Base-by-base conservation (phyloP, 306 rosid genomes). In the Myrica gale region DNA sequence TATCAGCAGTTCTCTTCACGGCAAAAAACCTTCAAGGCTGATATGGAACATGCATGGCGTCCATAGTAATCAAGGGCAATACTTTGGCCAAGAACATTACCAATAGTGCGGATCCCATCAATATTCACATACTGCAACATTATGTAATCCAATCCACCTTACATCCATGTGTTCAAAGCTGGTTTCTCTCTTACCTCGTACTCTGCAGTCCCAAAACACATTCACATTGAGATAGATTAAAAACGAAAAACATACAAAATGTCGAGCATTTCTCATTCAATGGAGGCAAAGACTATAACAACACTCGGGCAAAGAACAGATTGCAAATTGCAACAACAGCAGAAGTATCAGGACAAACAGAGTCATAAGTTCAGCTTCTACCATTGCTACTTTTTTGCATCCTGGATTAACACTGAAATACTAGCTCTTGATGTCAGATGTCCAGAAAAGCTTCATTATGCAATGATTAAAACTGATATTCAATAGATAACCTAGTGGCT, bases 61-160 rank as follows among this genome's bases (percentile, higher is more conserved):
- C 91, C 97, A 46, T 95, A 95, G 86, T 92, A 95, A 87, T 92
- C 99, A 76, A 95, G 96, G 46, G 99, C 99, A 75, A 95, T 95
- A 84, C 99, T 95, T 87, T 95, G 99, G 60, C 99, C 99, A 62
- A 95, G 91, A 78, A 92, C 97, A 58, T 97, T 92, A 56, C 99
- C 97, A 72, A 95, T 92, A 66, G 96, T 95, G 73, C 97, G 97
- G 77, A 95, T 95, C 53, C 97, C 97, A 83, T 95, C 99, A 75
- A 79, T 83, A 75, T 88, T 91, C 88, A 95, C 78, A 82, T 89
- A 89, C 87, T 95, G 99, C 82, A 95, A 83, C 92, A 89, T 92
- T 84, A 95, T 95, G 88, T 95, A 92, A 87, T 95, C 99, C 77
- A 95, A 82, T 66, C 99, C 99, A 62, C 99, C 97, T 87, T 82